These are phyloP conservation scores for Kuraishia borneana DNA, from an alignment of 805 yeast genomes.

Conservation along the genomic window DNA sequence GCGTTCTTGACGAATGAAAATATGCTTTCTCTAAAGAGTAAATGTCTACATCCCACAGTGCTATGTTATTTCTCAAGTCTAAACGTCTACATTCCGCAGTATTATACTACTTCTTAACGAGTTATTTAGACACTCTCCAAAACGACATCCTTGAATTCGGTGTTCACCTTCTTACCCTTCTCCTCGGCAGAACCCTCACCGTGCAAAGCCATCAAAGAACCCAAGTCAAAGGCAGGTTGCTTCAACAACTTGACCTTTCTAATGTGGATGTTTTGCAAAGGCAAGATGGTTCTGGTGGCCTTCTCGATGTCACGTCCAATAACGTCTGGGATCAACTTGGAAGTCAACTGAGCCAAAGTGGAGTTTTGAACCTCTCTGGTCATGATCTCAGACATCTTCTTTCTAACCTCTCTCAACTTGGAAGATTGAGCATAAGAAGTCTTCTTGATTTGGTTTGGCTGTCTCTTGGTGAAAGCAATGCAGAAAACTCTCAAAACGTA, in stretches of 20 bases:
- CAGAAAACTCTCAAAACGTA: conserved; percentile 94
- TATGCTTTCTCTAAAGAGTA: too few relatives aligned
- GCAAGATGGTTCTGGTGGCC: conserved; percentile 89
- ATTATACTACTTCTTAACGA: too few relatives aligned
- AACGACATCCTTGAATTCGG: conserved; percentile 97
- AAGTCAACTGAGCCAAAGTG: conserved; percentile 91
- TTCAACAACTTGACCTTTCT: conserved; percentile 98
- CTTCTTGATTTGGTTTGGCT: conserved; percentile 94
- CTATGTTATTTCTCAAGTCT: too few relatives aligned
- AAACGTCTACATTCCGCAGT: too few relatives aligned
- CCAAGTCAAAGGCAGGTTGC: conserved; percentile 98
- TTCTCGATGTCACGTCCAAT: conserved; percentile 98
- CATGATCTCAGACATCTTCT: conserved; percentile 93
- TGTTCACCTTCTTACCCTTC: conserved; percentile 92
- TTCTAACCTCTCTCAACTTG: conserved; percentile 94
- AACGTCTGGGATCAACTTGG: conserved; percentile 97
- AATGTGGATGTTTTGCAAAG: conserved; percentile 97
- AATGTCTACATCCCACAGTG: too few relatives aligned
- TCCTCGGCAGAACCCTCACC: conserved; percentile 93
- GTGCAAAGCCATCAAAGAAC: conserved; percentile 91
- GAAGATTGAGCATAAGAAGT: conserved; percentile 97
- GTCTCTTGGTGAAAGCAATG: conserved; percentile 98
- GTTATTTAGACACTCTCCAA: conserved; percentile 82
- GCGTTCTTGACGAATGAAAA: too few relatives aligned
- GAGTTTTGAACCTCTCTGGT: conserved; percentile 91